These are phyloP conservation scores for Leccinum pachyderme DNA, from an alignment of 1,284 basidiomycete species.

Conservation along the genomic window DNA sequence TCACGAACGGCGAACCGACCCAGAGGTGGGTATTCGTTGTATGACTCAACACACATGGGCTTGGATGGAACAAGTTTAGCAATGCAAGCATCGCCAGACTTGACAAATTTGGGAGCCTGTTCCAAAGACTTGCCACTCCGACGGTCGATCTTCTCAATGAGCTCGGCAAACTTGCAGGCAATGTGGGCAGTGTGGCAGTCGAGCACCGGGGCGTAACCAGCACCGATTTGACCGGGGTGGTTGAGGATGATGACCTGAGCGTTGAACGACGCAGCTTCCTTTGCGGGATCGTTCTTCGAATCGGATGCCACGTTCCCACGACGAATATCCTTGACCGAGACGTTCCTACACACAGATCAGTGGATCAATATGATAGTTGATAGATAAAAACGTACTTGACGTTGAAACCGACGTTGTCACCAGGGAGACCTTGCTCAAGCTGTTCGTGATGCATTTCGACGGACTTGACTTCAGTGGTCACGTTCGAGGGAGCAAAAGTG, in stretches of 20 bases:
- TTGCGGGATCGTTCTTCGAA: conserved; percentile 99
- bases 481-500: conserved; percentile 94
- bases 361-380: neutral
- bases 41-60: conserved; percentile 98
- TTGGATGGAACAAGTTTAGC: conserved; percentile 97
- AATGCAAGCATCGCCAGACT: conserved; percentile 94
- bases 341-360: conserved; percentile 72
- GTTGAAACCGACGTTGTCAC: conserved; percentile 99
- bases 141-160: conserved; percentile 99
- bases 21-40: conserved; percentile 98
- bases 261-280: conserved; percentile 99
- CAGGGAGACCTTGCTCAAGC: conserved; percentile 91
- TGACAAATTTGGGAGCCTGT: conserved; percentile 92
- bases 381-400: conserved; percentile 66
- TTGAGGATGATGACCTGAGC: conserved; percentile 99
- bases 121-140: conserved; percentile 95
- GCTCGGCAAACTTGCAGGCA: conserved; percentile 98
- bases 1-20: conserved; percentile 99
- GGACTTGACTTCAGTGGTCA: conserved; percentile 99
- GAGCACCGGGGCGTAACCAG: conserved; percentile 96
- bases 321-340: conserved; percentile 99
- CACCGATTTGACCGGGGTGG: conserved; percentile 99
- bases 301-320: conserved; percentile 99
- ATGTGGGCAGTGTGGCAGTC: conserved; percentile 99
- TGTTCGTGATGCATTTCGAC: conserved; percentile 99